Evolutionary conservation across 1,284 basidiomycete species (phyloP).

Genomic region (Earliella scabrosa): DNA sequence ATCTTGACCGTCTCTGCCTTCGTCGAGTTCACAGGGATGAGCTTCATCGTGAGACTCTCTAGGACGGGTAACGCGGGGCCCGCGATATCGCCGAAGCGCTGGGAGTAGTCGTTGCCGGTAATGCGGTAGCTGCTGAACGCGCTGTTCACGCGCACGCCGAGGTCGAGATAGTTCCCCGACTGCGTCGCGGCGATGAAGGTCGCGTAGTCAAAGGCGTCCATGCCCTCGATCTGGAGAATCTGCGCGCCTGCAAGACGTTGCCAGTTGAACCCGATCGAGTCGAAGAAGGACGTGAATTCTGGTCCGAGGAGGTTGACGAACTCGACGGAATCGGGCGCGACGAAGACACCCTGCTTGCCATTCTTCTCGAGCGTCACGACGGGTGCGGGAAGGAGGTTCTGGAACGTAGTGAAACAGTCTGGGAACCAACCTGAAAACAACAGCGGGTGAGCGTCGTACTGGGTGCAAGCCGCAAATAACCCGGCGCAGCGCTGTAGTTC

Average conservation of each 20-base stretch:
- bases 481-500: no score
- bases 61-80: constrained; percentile 54
- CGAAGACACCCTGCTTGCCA: constrained; percentile 56
- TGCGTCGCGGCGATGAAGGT: constrained; percentile 59
- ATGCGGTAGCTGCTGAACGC: constrained; percentile 66
- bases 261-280: constrained; percentile 58
- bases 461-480: no score
- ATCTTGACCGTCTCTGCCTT: constrained; percentile 53
- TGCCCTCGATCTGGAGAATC: constrained; percentile 57
- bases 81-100: constrained; percentile 64
- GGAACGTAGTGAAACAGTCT: constrained; percentile 58
- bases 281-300: constrained; percentile 52
- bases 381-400: constrained; percentile 64
- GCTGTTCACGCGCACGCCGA: constrained; percentile 65
- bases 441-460: no score
- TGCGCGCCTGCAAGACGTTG: constrained; percentile 62
- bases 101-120: constrained; percentile 48
- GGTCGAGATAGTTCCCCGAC: constrained; percentile 66
- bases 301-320: constrained; percentile 25
- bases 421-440: constrained; percentile 55
- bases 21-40: constrained; percentile 52
- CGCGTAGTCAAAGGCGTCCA: constrained; percentile 59
- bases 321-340: constrained; percentile 50
- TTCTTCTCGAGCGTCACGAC: constrained; percentile 57
- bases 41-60: constrained; percentile 43